Percentiles rank a stretch among this genome's conserved stretches.
These are phyloP conservation scores for Nakazawaea holstii DNA, from an alignment of 805 yeast species.

Conservation along the genomic window DNA sequence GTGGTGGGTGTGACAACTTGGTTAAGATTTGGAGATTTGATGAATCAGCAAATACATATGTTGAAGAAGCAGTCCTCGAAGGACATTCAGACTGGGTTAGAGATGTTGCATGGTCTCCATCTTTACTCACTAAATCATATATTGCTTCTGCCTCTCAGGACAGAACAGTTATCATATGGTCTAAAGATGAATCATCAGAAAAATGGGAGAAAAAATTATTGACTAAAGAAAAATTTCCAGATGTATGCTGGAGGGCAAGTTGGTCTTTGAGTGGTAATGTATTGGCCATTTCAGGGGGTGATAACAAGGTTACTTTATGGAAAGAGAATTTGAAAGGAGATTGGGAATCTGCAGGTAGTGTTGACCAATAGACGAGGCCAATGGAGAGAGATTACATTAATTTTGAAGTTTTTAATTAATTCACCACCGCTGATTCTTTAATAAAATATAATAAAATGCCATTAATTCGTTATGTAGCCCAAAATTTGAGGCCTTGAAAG, in stretches of 20 bases:
- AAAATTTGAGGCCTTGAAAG: too few relatives aligned
- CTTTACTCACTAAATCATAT: conserved; percentile 78
- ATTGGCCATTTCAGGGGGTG: conserved; percentile 94
- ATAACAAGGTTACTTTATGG: conserved; percentile 94
- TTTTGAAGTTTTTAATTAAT: neutral
- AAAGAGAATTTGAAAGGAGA: conserved; percentile 87
- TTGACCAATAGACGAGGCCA: conserved; percentile 54
- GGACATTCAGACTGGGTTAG: conserved; percentile 99
- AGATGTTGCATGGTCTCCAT: conserved; percentile 98
- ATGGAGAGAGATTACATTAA: neutral
- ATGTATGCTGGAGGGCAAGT: conserved; percentile 96
- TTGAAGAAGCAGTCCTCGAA: conserved; percentile 68
- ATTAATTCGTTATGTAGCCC: neutral
- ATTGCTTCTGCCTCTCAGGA: conserved; percentile 98
- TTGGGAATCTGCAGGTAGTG: conserved; percentile 98
- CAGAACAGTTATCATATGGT: conserved; percentile 91
- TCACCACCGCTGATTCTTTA: neutral
- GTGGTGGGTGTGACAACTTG: conserved; percentile 93
- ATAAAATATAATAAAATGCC: neutral
- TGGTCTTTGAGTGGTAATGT: conserved; percentile 97
- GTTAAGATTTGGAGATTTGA: conserved; percentile 87
- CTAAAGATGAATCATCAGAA: conserved; percentile 56
- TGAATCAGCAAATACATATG: conserved; percentile 48
- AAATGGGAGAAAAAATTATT: conserved; percentile 80
- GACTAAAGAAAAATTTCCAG: conserved; percentile 82